These are phyloP conservation scores for Lachnellula occidentalis DNA, from an alignment of 2,329 filamentous ascomycete species.

Conservation along the genomic window DNA sequence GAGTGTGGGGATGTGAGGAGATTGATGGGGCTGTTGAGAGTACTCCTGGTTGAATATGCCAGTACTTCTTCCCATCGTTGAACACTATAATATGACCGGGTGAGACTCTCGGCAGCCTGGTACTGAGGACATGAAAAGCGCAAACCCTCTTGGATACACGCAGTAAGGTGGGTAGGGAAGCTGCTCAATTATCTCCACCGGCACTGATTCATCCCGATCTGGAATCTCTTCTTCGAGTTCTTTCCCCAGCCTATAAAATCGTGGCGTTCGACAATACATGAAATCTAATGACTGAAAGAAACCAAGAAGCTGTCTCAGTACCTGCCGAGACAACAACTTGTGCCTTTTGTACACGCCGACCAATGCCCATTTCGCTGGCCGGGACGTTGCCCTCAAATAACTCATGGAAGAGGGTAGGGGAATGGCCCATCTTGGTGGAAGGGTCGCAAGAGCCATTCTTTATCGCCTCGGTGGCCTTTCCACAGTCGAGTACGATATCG, in stretches of 20 bases:
- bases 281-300: slow-evolving; percentile 32
- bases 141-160: slow-evolving; percentile 29
- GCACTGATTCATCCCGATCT: background rate
- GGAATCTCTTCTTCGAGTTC: slow-evolving; percentile 30
- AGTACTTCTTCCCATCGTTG: slow-evolving; percentile 7
- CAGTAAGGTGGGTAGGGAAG: slow-evolving; percentile 28
- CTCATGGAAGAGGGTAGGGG: slow-evolving; percentile 14
- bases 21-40: background rate
- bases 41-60: slow-evolving; percentile 19
- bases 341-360: slow-evolving; percentile 31
- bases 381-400: slow-evolving; percentile 23
- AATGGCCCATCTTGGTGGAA: slow-evolving; percentile 7
- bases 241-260: slow-evolving; percentile 26
- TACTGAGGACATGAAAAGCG: slow-evolving; percentile 26
- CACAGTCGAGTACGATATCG: background rate
- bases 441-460: background rate
- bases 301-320: slow-evolving; percentile 32
- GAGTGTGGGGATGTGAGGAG: background rate
- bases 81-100: slow-evolving; percentile 17
- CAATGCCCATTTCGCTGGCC: slow-evolving; percentile 27
- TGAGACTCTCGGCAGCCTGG: slow-evolving; percentile 24
- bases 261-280: slow-evolving; percentile 31
- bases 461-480: background rate
- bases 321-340: slow-evolving; percentile 30
- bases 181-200: slow-evolving; percentile 18